These are phyloP conservation scores for Diospyros lotus DNA, from an alignment of 148 eudicot genomes.

Conservation along the genomic window DNA sequence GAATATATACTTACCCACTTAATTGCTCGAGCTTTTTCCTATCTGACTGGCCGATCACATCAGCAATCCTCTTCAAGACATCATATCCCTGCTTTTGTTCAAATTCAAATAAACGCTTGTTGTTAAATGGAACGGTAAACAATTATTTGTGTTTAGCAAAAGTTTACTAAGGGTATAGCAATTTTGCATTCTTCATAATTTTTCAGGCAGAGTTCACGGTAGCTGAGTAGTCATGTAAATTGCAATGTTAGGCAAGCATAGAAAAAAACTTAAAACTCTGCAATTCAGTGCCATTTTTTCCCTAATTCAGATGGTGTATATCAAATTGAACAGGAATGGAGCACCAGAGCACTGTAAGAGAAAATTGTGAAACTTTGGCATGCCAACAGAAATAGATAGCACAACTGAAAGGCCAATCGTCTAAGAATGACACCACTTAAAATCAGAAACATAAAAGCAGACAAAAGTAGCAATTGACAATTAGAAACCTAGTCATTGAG, in stretches of 20 bases:
- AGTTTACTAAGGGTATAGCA: background rate
- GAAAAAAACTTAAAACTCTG: background rate
- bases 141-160: background rate
- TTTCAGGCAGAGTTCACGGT: background rate
- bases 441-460: background rate
- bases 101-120: conserved; percentile 4
- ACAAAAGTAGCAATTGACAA: background rate
- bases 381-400: background rate
- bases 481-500: background rate
- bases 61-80: conserved; percentile 85
- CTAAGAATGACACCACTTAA: background rate
- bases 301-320: background rate
- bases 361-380: background rate
- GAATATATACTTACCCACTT: conserved; percentile 61
- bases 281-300: background rate
- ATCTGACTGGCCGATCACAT: conserved; percentile 63
- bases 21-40: conserved; percentile 70
- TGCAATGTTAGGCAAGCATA: background rate
- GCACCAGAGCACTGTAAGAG: conserved; percentile 1
- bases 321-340: background rate
- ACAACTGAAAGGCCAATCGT: background rate
- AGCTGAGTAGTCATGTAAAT: conserved; percentile 2
- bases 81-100: conserved; percentile 65
- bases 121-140: conserved; percentile 1
- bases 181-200: background rate